These are phyloP conservation scores for Zygosaccharomyces pseudorouxii DNA, from an alignment of 805 yeast species.

Conservation along the genomic window DNA sequence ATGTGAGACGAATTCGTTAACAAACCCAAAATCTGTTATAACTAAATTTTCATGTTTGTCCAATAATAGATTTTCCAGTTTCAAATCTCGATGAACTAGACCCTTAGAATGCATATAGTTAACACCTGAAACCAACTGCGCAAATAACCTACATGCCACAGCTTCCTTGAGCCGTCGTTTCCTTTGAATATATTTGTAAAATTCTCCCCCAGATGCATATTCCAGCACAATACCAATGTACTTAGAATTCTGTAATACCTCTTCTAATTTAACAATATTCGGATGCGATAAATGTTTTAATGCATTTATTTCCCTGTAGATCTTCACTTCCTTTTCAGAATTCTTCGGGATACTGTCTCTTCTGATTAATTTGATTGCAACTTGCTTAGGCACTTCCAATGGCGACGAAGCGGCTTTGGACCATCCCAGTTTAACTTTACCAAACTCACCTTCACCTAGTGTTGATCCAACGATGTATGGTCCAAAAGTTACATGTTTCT, in stretches of 20 bases:
- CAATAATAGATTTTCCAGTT: slow-evolving; percentile 78
- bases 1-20: slow-evolving; percentile 60
- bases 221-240: slow-evolving; percentile 95
- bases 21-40: slow-evolving; percentile 92
- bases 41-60: slow-evolving; percentile 84
- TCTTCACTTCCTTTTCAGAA: slow-evolving; percentile 80
- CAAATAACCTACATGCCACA: slow-evolving; percentile 80
- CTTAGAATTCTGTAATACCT: slow-evolving; percentile 88
- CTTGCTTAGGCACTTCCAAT: slow-evolving; percentile 56
- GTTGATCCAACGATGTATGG: slow-evolving; percentile 88
- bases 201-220: slow-evolving; percentile 96
- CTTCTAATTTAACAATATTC: slow-evolving; percentile 85
- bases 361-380: slow-evolving; percentile 88
- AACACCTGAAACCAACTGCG: slow-evolving; percentile 91
- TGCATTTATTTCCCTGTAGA: slow-evolving; percentile 90
- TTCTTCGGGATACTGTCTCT: slow-evolving; percentile 85
- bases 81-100: slow-evolving; percentile 82
- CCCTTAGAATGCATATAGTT: slow-evolving; percentile 92
- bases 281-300: slow-evolving; percentile 84
- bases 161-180: slow-evolving; percentile 84
- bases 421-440: slow-evolving; percentile 97
- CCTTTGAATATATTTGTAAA: slow-evolving; percentile 85
- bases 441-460: slow-evolving; percentile 96
- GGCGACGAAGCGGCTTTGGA: slow-evolving; percentile 53
- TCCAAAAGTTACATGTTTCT: slow-evolving; percentile 79